Base-by-base conservation (phyloP, 2,329 filamentous ascomycete species). In the Pyrenophora tritici-repentis region DNA sequence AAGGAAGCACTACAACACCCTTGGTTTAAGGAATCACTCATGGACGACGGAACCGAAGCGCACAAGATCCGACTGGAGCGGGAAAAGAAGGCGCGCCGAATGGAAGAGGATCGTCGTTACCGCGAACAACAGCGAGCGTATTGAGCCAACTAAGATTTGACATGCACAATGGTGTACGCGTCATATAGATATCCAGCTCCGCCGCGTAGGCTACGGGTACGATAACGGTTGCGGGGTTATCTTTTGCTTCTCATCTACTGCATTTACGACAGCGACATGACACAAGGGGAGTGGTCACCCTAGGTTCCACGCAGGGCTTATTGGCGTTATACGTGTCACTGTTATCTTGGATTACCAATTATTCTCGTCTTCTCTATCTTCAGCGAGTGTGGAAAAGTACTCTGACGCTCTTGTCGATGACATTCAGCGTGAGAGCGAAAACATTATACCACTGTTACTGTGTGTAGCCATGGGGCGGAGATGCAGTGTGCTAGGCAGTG, bases 1-100 rank as follows among this genome's bases (percentile, higher is more conserved):
- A 83, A 86, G 58, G 77, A 86, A 63, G 85, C 85, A 13, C 73
- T 87, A 55, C 83, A 86, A 66, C 85, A 87, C 65, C 81, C 82
- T 1, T 87, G 85, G 85, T 87, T 87, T 73, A 83, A 80, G 56
- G 84, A 87, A 68, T 76, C 78, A 10, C 76, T 86, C 17, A 79
- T 86, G 62, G 85, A 87, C 63, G 85, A 87, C 65, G 85, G 85
- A 49, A 87, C 84, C 6, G 84, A 87, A 71, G 84, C 84, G 16
- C 76, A 82, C 50, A 80, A 83, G 50, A 86, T 87, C 56, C 75
- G 80, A 39, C 66, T 79, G 48, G 74, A 79, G 50, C 57, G 69
- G 53, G 71, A 75, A 47, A 71, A 68, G 63, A 73, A 72, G 58
- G 58, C 61, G 10, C 63, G 67, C 26, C 67, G 67, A 18, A 53